Base-by-base conservation (phyloP, 176 grass and related monocot species). In the Eleusine indica region DNA sequence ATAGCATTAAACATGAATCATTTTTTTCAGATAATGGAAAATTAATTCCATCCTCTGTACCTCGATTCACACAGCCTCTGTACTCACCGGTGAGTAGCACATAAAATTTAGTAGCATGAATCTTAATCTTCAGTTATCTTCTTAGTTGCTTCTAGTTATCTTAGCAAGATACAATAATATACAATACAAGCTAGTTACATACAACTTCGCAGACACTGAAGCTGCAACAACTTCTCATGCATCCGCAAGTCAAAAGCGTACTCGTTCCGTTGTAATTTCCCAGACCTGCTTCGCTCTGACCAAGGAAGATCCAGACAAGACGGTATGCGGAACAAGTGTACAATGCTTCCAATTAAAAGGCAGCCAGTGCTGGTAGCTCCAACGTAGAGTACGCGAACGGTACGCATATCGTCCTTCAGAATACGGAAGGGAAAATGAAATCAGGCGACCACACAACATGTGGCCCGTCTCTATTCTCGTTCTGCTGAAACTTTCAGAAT, bases 241-340 rank as follows among this genome's bases (percentile, higher is more conserved):
- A 47, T 83, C 76, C 61, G 61, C 78, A 83, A 43, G 84, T 90
- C 89, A 83, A 90, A 83, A 90, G 89, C 44, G 84, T 90, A 84
- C 75, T 57, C 80, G 49, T 69, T 40, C 28, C 19, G n/a, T 12
- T 79, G 79, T 86, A 86, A 86, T 69, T 76, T 76, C 74, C 74
- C 62, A 30, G 74, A 87, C 88, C 88, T 90, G 79, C 84, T 79
- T 86, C 80, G 72, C 74, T 86, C 79, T 90, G 80, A 83, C 80
- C 80, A 87, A 62, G 46, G 69, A 83, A 40, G 49, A 51, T 87
- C 40, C 84, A 47, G 75, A 87, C 53, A 80, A 54, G 76, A 84
- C 7, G 43, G 75, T 54, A 83, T 78, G 54, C 61, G 74, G 75
- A 87, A 83, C 84, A 74, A 75, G 39, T 70, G 69, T 90, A 64